These are phyloP conservation scores for Madurella mycetomatis DNA, from an alignment of 2,329 filamentous ascomycete species.

Conservation along the genomic window DNA sequence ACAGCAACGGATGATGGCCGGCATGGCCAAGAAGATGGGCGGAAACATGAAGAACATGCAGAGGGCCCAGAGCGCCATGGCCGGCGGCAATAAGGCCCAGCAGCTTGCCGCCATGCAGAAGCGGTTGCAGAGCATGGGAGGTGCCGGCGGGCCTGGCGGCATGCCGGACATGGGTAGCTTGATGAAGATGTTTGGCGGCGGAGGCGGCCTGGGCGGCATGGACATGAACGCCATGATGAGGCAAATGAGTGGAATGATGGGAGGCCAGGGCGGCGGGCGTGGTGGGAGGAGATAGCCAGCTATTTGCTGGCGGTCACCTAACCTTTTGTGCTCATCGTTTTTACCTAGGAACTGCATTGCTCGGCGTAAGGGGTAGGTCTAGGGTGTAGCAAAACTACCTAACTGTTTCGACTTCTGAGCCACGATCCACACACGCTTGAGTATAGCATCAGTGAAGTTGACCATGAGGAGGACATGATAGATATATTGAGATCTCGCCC, in stretches of 20 bases:
- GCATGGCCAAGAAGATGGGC: slow-evolving; percentile 99
- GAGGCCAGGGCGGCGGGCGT: slow-evolving; percentile 23
- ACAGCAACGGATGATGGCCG: slow-evolving; percentile 97
- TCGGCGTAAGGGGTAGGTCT: slow-evolving; percentile 1
- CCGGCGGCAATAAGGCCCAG: slow-evolving; percentile 83
- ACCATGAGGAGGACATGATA: no score
- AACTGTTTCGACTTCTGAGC: background rate
- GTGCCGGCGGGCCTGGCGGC: slow-evolving; percentile 54
- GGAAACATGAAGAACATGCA: slow-evolving; percentile 98
- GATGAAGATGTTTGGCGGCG: slow-evolving; percentile 86
- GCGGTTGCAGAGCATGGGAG: slow-evolving; percentile 87
- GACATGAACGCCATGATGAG: slow-evolving; percentile 79
- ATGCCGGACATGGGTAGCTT: slow-evolving; percentile 82
- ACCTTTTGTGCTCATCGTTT: background rate
- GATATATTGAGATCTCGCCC: no score
- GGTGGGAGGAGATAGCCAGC: slow-evolving; percentile 19
- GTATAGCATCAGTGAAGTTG: no score
- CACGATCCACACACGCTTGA: no score
- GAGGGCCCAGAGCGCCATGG: slow-evolving; percentile 84
- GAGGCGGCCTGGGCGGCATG: slow-evolving; percentile 66
- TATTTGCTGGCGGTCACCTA: background rate
- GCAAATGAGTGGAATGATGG: slow-evolving; percentile 56
- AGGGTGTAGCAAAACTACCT: background rate
- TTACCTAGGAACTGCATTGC: slow-evolving; percentile 10
- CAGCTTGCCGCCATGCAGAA: slow-evolving; percentile 98